These are phyloP conservation scores for Actinomucor elegans DNA, from an alignment of 371 early-diverging fungal species.

Conservation along the genomic window DNA sequence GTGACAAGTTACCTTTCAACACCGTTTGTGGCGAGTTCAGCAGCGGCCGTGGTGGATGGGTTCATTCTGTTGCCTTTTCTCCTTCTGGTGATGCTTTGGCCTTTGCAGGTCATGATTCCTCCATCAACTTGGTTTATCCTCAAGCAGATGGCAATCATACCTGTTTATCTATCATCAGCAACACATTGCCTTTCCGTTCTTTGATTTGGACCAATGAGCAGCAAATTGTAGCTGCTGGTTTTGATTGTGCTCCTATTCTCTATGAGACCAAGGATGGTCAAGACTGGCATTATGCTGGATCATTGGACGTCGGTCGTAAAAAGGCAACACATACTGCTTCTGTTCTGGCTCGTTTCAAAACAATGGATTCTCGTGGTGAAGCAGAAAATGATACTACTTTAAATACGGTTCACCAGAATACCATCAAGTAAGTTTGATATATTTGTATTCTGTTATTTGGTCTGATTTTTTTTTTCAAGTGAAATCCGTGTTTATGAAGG, in stretches of 20 bases:
- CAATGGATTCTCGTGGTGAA: conserved; percentile 91
- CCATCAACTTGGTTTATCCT: conserved; percentile 73
- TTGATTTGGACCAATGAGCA: conserved; percentile 77
- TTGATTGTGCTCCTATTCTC: conserved; percentile 90
- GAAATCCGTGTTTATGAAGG: conserved; percentile 64
- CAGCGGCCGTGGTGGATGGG: conserved; percentile 86
- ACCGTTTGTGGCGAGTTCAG: conserved; percentile 90
- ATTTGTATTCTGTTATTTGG: background rate
- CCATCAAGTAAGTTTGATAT: conserved; percentile 74
- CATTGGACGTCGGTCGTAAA: conserved; percentile 73
- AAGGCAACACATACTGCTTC: conserved; percentile 51
- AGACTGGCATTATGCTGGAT: conserved; percentile 74
- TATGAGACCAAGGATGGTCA: conserved; percentile 60
- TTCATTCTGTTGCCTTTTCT: conserved; percentile 91
- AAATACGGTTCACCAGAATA: conserved; percentile 89
- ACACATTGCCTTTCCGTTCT: conserved; percentile 77
- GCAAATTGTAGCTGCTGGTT: conserved; percentile 87
- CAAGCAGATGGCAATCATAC: conserved; percentile 59
- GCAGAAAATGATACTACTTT: conserved; percentile 70
- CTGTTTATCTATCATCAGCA: conserved; percentile 59
- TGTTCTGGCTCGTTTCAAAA: conserved; percentile 87
- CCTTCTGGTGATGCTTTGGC: conserved; percentile 91
- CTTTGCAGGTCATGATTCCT: conserved; percentile 88
- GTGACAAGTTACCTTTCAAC: conserved; percentile 93
- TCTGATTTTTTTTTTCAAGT: background rate